Conservation (phyloP, 345 rosid species). For the Toxicodendron radicans region DNA sequence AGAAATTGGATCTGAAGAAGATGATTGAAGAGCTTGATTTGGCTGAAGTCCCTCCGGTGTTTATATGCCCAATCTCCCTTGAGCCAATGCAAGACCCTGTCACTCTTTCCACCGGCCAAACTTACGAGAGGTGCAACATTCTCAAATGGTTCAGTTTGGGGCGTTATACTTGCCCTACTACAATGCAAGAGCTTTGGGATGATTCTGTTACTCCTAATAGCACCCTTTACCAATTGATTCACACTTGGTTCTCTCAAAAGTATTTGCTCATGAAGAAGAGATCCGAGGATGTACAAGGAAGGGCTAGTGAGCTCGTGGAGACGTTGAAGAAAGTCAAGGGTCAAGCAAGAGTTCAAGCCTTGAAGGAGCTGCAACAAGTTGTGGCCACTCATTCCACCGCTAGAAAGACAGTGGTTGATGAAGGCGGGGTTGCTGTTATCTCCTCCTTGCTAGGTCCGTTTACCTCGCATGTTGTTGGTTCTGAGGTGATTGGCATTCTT, state of each 20-base stretch:
- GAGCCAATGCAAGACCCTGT: slow-evolving; percentile 81
- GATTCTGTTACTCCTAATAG: slow-evolving; percentile 59
- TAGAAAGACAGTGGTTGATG: slow-evolving; percentile 51
- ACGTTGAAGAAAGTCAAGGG: slow-evolving; percentile 65
- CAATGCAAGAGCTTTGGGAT: slow-evolving; percentile 83
- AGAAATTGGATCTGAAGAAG: slow-evolving; percentile 61
- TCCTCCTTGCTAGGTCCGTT: slow-evolving; percentile 62
- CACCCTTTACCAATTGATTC: slow-evolving; percentile 62
- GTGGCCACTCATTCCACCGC: slow-evolving; percentile 50
- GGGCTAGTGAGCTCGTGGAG: slow-evolving; percentile 54
- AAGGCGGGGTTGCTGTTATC: slow-evolving; percentile 52
- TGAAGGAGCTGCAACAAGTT: slow-evolving; percentile 59
- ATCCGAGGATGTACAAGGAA: slow-evolving; percentile 71
- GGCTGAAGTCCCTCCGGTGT: slow-evolving; percentile 60
- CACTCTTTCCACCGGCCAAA: slow-evolving; percentile 77
- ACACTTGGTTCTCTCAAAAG: slow-evolving; percentile 68
- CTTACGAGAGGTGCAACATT: slow-evolving; percentile 69
- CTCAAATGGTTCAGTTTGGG: slow-evolving; percentile 70
- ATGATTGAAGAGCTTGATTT: slow-evolving; percentile 64
- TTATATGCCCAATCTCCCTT: slow-evolving; percentile 73
- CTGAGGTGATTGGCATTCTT: slow-evolving; percentile 64
- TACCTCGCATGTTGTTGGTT: slow-evolving; percentile 71
- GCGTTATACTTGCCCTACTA: slow-evolving; percentile 68
- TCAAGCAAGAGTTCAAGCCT: slow-evolving; percentile 61
- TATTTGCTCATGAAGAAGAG: slow-evolving; percentile 60